Base-by-base conservation (phyloP, 306 rosid genomes). In the Sicyos baderoa region DNA sequence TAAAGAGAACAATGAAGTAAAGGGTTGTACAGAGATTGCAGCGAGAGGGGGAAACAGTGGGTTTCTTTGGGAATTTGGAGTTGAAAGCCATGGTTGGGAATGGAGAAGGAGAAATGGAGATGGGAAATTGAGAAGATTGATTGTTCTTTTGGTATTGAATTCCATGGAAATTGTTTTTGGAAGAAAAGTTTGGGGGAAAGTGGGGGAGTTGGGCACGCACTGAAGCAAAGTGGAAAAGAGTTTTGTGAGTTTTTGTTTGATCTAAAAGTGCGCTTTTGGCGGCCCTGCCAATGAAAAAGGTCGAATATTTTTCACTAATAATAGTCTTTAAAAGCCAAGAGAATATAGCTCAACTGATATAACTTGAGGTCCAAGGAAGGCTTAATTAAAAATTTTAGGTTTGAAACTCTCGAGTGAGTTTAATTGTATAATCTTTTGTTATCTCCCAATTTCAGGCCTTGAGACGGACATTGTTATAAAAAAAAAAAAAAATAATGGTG, bases 1-100 rank as follows among this genome's bases (percentile, higher is more conserved):
- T 85, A 79, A 88, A 88, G 75, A 93, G 88, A 50, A 88, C 81
- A 12, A 89, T 58, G 84, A 81, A 89, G 83, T 86, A 85, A 54
- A 93, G 90, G 45, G 84, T 85, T 74, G 82, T 80, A 72, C 87
- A 90, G 68, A 90, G 83, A 59, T 67, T 80, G 72, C 70, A 76
- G 14, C 86, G 80, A 68, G 81, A 82, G 55, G 85, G 57, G 48
- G 85, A 72, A 65, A 2, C 61, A 19, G 50, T 16, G 73, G 73
- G 27, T 73, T 81, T 90, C 72, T 82, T 93, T 54, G 69, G 40
- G 51, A 48, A 60, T 81, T 79, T 88, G 85, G 69, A 79, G 85
- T 77, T 85, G 79, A 57, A 59, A 65, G 94, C 97, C 97, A 93
- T 92, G 45, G 74, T 71, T 53, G 78, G 54, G 17, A 58, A 50